Base-by-base conservation (phyloP, 148 eudicot species). In the Chenopodium formosanum region DNA sequence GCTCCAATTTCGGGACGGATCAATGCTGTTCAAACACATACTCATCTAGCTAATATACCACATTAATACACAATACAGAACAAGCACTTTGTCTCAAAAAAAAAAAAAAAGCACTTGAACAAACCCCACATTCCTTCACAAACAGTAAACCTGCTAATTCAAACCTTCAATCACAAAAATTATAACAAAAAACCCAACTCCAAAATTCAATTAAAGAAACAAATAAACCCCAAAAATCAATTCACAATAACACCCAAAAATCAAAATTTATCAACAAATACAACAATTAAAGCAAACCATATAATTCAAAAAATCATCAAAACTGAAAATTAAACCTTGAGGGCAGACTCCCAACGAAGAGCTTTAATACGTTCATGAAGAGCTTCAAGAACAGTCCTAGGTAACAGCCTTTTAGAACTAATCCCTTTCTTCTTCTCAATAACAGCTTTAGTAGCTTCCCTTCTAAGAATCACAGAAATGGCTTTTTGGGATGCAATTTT, bases 321-420 rank as follows among this genome's bases (percentile, higher is more conserved):
- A 40, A 19, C 1, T 16, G 5, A 52, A 79, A 8, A 20, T 27
- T 1, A 25, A 53, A 93, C 98, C 97, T 88, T 92, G 40, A 95
- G 93, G 80, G 98, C 96, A 68, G 98, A 93, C 20, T 93, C 98
- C 96, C 97, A 93, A 44, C 97, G 97, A 82, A 93, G 87, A 73
- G 96, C 96, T 25, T 94, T 91, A 68, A 95, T 85, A 4, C 98
- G 89, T 29, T 95, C 98, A 80, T 95, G 96, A 64, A 95, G 91
- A 60, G 98, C 91, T 90, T 95, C 97, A 58, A 95, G 94, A 19
- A 95, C 94, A 78, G 98, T 93, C 73, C 91, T 82, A 0, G 98
- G 98, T 82, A 95, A 86, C 46, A 95, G 80, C 68, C 85, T 88
- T 86, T 90, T 94, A 12, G 93, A 88, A 56, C 89, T 90, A 13